A percentile compares a stretch with the other conserved stretches of the same genome.
These are phyloP conservation scores for Capillidium rhysosporum DNA, from an alignment of 371 early-diverging fungal species.

Conservation along the genomic window DNA sequence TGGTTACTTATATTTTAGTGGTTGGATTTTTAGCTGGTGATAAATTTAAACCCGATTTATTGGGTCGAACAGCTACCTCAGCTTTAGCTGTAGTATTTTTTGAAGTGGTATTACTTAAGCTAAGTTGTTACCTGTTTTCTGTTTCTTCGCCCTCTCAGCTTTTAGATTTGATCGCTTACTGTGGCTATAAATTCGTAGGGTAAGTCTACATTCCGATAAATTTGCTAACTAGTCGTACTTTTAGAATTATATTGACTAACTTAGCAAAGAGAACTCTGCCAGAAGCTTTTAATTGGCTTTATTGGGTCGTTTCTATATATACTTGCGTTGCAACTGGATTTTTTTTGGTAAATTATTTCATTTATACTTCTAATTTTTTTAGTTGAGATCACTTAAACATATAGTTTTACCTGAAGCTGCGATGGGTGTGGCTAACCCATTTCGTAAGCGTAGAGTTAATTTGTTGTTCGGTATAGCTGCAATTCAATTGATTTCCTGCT, in stretches of 20 bases:
- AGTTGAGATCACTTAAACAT: conserved; percentile 73
- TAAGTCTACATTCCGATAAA: conserved; percentile 12
- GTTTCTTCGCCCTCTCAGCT: conserved; percentile 69
- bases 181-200: conserved; percentile 94
- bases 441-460: conserved; percentile 64
- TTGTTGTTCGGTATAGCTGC: conserved; percentile 71
- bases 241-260: conserved; percentile 35
- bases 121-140: conserved; percentile 76
- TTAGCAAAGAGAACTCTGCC: conserved; percentile 23
- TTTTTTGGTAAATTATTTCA: conserved; percentile 33
- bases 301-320: conserved; percentile 49
- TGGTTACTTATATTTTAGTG: conserved; percentile 84
- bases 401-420: conserved; percentile 72
- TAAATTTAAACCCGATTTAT: conserved; percentile 77
- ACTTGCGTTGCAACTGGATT: conserved; percentile 66
- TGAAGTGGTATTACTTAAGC: conserved; percentile 62
- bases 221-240: neutral
- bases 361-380: neutral
- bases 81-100: conserved; percentile 61
- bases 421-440: conserved; percentile 35
- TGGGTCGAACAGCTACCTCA: conserved; percentile 75
- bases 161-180: conserved; percentile 72
- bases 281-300: conserved; percentile 29
- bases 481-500: conserved; percentile 44
- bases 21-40: conserved; percentile 58